Base-by-base conservation (phyloP, 169 alveolate species). In the Babesia divergens region DNA sequence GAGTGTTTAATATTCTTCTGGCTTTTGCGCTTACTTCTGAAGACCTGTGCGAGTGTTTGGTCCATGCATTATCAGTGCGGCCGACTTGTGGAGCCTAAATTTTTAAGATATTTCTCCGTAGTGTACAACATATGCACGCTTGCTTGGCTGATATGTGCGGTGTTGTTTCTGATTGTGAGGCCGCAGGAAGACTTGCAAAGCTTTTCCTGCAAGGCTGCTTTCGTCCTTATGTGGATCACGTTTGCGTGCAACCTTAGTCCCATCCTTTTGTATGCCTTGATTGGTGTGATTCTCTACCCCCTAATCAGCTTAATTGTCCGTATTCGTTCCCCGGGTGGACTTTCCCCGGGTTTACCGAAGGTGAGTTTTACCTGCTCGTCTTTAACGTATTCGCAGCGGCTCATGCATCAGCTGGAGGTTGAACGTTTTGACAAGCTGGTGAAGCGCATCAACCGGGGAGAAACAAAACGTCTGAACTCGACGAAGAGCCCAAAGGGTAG, bases 371-470 rank as follows among this genome's bases (percentile, higher is more conserved):
- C 28, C 11, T 16, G n/a, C 11, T 50, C n/a, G 11, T 13, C 59
- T 13, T 13, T 16, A 13, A 20, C 16, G 14, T 13, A 31, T 13
- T 31, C 20, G 20, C 53, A 31, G 68, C 64, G 52, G 67, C 49
- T 83, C 14, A 32, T 87, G 50, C 65, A 31, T 18, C 68, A 71
- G 74, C 58, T 87, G 64, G 58, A 74, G 54, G 84, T 83, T 14
- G 62, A 67, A 24, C 65, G 70, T 42, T 83, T 75, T 62, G 62
- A 81, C 18, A 82, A 76, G 32, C 81, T 76, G n/a, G 28, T 46
- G 2, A 32, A 16, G n/a, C 72, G 59, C 8, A 20, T 62, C 13
- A n/a, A 26, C 26, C 6, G 34, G 0, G 72, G 60, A 6, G 59
- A 62, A n/a, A 26, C 72, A 24, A 38, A 16, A 40, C 34, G 29